phyloP scores from a whole-genome alignment of 1,284 basidiomycete genomes.

The Wallemia mellicola region DNA sequence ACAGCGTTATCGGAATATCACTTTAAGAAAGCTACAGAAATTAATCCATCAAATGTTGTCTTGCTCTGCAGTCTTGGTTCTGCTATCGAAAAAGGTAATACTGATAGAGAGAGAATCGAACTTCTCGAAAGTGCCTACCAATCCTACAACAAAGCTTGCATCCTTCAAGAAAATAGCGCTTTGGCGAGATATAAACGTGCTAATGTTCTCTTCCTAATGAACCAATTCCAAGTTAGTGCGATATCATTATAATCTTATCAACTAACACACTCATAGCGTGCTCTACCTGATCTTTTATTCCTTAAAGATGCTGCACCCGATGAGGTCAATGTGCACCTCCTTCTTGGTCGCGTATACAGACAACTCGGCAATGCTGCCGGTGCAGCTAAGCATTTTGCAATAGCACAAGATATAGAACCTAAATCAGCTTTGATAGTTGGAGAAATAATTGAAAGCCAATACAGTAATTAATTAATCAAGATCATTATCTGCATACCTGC shows the following conservation, averaged over 20 bases:
- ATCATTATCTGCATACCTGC: neutral
- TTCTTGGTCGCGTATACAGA: constrained; percentile 69
- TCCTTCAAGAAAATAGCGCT: constrained; percentile 1
- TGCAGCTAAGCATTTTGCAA: constrained; percentile 48
- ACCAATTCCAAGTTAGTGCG: constrained; percentile 3
- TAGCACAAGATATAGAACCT: constrained; percentile 41
- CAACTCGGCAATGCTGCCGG: constrained; percentile 42
- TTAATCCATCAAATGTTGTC: constrained; percentile 71
- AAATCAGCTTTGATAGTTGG: constrained; percentile 18
- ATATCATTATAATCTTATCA: constrained; percentile 10
- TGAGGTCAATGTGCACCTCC: constrained; percentile 78
- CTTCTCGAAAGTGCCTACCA: neutral
- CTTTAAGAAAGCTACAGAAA: constrained; percentile 58
- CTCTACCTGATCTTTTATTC: constrained; percentile 43
- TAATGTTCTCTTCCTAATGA: neutral
- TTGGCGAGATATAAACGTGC: constrained; percentile 4
- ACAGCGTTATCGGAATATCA: constrained; percentile 71
- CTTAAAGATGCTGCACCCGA: constrained; percentile 53
- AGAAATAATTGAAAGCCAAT: constrained; percentile 8
- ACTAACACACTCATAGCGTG: constrained; percentile 23
- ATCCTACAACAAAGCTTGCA: neutral
- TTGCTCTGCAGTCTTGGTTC: constrained; percentile 32
- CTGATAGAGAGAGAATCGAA: constrained; percentile 42
- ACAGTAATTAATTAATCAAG: neutral
- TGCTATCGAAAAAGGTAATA: constrained; percentile 10